A percentile compares a stretch with the other conserved stretches of the same genome.
phyloP scores from a whole-genome alignment of 1,139 yeast species.

The Hyphopichia wangnamkhiaoensis region DNA sequence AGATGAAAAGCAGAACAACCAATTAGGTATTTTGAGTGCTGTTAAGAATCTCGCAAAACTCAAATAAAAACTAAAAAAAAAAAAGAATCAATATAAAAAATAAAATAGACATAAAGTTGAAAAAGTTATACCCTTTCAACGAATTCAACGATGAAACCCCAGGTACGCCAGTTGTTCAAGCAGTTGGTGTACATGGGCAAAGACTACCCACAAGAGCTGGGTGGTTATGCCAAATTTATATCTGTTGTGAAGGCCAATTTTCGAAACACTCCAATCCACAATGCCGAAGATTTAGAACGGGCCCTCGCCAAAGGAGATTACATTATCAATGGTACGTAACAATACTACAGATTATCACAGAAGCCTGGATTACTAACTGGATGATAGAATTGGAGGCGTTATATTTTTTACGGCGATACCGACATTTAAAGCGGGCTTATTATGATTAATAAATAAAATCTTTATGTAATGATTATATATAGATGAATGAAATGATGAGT shows the following conservation, averaged over 20 bases:
- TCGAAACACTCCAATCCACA: slow-evolving; percentile 14
- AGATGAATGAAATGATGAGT: too few relatives aligned
- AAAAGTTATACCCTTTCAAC: not conserved
- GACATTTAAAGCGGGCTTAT: slow-evolving; percentile 25
- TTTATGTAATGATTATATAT: too few relatives aligned
- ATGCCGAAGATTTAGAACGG: slow-evolving; percentile 18
- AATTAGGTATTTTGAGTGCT: too few relatives aligned
- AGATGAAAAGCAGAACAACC: too few relatives aligned
- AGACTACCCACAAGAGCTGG: slow-evolving; percentile 35
- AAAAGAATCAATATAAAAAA: not conserved
- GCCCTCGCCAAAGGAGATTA: slow-evolving; percentile 35
- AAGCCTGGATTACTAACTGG: slow-evolving; percentile 9
- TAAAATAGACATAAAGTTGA: too few relatives aligned
- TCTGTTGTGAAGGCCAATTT: slow-evolving; percentile 20
- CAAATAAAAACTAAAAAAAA: too few relatives aligned
- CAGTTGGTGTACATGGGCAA: slow-evolving; percentile 35
- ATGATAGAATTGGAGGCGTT: slow-evolving; percentile 29
- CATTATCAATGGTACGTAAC: slow-evolving; percentile 27
- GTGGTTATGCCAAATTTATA: slow-evolving; percentile 28
- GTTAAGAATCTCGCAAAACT: too few relatives aligned
- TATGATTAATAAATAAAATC: not conserved
- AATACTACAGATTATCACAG: not conserved
- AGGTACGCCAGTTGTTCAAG: slow-evolving; percentile 31
- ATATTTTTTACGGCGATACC: slow-evolving; percentile 31
- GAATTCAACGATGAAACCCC: slow-evolving; percentile 31